Base-by-base conservation (phyloP, 306 rosid genomes). In the Spatholobus suberectus region DNA sequence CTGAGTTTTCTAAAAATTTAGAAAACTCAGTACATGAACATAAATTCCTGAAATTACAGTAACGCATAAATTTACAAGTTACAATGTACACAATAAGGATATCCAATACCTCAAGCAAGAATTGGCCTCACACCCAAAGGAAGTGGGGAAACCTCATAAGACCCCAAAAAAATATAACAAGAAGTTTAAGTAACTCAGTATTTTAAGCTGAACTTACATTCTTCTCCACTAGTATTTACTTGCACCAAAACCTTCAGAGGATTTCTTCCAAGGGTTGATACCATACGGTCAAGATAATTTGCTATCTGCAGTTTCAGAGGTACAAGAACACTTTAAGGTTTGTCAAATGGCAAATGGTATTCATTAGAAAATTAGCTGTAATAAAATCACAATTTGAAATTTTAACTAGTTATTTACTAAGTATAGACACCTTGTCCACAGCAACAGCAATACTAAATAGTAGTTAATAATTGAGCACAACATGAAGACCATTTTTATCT, bases 151-250 rank as follows among this genome's bases (percentile, higher is more conserved):
- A 26, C 75, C 58, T 81, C 69, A 37, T 17, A 34, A 77, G 24
- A 82, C 10, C 76, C 34, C n/a, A n/a, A 75, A 65, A 52, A 38
- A 24, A 2, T 18, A 52, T 0, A 72, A 62, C 26, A 72, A 84
- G 43, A 12, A 73, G 29, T 62, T 68, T 4, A 27, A 67, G 70
- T 47, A 81, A 85, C 29, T 8, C 43, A 17, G 20, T 82, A 73
- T 73, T 75, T 82, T 74, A 6, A 8, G 80, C 27, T 68, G 71
- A 40, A 85, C 98, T 87, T 84, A 94, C 98, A 92, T 78, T 58
- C 89, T 91, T 94, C 97, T 84, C 98, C 98, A 84, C 98, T 94
- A 75, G 97, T 94, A 85, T 94, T 94, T 71, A 94, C 96, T 90
- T 94, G 98, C 73, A 94, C 91, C 84, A 91, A 75, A 78, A 94